Conservation (phyloP, 176 grass and related monocot species). For the Raddia distichophylla region DNA sequence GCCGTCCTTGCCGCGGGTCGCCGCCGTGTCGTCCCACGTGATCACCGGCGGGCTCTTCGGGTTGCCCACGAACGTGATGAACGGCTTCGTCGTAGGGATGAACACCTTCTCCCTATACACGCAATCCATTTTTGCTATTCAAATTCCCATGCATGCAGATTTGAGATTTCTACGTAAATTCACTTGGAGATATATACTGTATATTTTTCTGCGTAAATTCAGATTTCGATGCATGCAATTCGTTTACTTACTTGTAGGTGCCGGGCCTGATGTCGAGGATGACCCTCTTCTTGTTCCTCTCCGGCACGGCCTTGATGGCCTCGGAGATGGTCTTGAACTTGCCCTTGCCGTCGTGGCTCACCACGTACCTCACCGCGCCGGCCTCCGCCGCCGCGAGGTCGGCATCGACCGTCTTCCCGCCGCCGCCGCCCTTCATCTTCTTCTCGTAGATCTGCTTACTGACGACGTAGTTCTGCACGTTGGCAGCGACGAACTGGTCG, state of each 20-base stretch:
- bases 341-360: slow-evolving; percentile 51
- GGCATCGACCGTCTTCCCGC: slow-evolving; percentile 27
- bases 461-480: slow-evolving; percentile 28
- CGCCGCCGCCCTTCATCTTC: not conserved
- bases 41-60: slow-evolving; percentile 40
- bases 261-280: slow-evolving; percentile 59
- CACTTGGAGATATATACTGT: too few species aligned
- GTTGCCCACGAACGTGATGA: slow-evolving; percentile 51
- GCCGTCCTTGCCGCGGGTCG: slow-evolving; percentile 40
- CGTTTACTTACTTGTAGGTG: slow-evolving; percentile 42
- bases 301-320: slow-evolving; percentile 46
- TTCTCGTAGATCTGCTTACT: slow-evolving; percentile 28
- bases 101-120: slow-evolving; percentile 51
- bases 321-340: slow-evolving; percentile 44
- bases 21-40: slow-evolving; percentile 51
- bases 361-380: slow-evolving; percentile 29
- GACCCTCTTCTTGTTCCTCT: slow-evolving; percentile 44
- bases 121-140: not conserved
- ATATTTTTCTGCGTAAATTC: not conserved
- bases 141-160: not conserved
- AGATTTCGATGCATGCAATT: too few species aligned
- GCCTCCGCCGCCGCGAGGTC: slow-evolving; percentile 44
- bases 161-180: not conserved
- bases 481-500: slow-evolving; percentile 37
- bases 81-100: slow-evolving; percentile 46